phyloP scores from a whole-genome alignment of 345 rosid genomes.

The Nephelium lappaceum region DNA sequence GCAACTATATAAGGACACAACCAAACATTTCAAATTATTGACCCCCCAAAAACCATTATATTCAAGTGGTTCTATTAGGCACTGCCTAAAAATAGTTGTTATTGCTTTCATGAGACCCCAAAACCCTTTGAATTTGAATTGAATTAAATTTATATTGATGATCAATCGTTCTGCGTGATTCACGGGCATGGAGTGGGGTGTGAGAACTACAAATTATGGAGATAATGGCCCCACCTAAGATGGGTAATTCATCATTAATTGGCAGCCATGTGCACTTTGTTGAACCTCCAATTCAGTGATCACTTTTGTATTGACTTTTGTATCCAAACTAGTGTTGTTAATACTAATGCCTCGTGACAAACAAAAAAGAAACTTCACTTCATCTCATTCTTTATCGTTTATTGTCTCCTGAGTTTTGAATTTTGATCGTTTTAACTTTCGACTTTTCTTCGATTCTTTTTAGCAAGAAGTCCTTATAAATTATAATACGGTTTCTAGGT shows the following conservation, averaged over 20 bases:
- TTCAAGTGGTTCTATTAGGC: background rate
- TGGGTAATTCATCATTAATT: slow-evolving; percentile 2
- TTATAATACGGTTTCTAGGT: no score
- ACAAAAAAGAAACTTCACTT: background rate
- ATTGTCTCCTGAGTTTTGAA: no score
- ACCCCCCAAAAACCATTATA: background rate
- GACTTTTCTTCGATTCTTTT: no score
- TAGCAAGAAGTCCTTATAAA: background rate
- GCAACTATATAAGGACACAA: background rate
- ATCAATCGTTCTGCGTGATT: slow-evolving; percentile 21
- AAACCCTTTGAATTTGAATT: background rate
- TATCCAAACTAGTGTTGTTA: background rate
- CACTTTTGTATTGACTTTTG: slow-evolving; percentile 21
- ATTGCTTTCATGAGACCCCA: background rate
- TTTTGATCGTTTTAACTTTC: background rate
- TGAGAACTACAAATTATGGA: slow-evolving; percentile 13
- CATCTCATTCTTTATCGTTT: no score
- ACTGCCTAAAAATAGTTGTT: background rate
- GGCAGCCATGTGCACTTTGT: slow-evolving; percentile 23
- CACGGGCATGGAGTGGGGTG: slow-evolving; percentile 12
- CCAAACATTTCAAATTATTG: background rate
- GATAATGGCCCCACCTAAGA: slow-evolving; percentile 21
- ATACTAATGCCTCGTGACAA: slow-evolving; percentile 8
- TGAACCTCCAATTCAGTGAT: slow-evolving; percentile 7
- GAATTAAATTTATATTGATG: background rate